Evolutionary conservation across 2,329 filamentous ascomycete genomes (phyloP).

Genomic region (Stachybotrys elegans): DNA sequence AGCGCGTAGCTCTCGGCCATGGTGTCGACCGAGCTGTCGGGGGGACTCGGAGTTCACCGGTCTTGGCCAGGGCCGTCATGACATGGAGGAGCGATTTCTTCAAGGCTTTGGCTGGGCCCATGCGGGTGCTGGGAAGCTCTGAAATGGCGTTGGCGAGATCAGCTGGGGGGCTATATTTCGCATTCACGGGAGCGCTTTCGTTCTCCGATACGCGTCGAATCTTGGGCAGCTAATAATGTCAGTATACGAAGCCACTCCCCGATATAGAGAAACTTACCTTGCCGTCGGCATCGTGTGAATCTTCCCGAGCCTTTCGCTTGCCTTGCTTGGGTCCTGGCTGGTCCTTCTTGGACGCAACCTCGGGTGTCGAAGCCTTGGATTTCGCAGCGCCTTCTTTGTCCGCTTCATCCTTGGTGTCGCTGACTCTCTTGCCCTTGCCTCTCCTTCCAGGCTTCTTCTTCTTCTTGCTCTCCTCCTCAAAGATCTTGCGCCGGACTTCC

Average conservation of each 20-base stretch:
- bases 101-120: conserved; percentile 64
- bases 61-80: conserved; percentile 62
- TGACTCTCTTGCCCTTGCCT: conserved; percentile 58
- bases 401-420: conserved; percentile 59
- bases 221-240: conserved; percentile 31
- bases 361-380: conserved; percentile 32
- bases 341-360: conserved; percentile 43
- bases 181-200: conserved; percentile 29
- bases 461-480: conserved; percentile 57
- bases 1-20: conserved; percentile 68
- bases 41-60: conserved; percentile 56
- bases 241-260: too few relatives aligned
- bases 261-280: conserved; percentile 40
- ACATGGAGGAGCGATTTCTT: conserved; percentile 63
- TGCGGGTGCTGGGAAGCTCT: conserved; percentile 59
- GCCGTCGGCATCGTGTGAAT: conserved; percentile 45
- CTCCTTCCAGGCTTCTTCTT: conserved; percentile 59
- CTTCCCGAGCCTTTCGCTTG: conserved; percentile 56
- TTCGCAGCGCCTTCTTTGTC: conserved; percentile 34
- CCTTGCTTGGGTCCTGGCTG: conserved; percentile 36
- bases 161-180: conserved; percentile 42
- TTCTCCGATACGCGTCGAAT: conserved; percentile 51
- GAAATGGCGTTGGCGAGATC: conserved; percentile 47
- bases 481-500: conserved; percentile 62
- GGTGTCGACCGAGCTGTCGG: conserved; percentile 57